Base-by-base conservation (phyloP, 768 basidiomycete species). In the Tulasnella sp. region DNA sequence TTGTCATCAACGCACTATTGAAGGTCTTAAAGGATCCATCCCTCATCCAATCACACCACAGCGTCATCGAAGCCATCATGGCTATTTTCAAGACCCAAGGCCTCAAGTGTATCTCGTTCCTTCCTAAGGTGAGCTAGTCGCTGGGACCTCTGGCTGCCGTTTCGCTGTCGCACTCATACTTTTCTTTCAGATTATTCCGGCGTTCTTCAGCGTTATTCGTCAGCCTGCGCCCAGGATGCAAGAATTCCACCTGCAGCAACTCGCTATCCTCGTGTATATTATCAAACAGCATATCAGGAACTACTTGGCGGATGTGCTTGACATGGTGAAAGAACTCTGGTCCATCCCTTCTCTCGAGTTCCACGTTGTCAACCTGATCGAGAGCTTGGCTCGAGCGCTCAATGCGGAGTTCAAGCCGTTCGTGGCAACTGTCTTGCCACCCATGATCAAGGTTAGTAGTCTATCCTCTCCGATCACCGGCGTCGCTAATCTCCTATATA, bases 11-110 rank as follows among this genome's bases (percentile, higher is more conserved):
- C 40, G 90, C 96, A 0, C 89, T 99, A 14, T 89, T 99, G 46
- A 90, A 91, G 60, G 94, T 99, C 80, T 85, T 99, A 81, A 94
- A 93, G 84, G 98, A 99, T 85, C 92, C 94, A 78, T 92, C 96
- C 1, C 89, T 98, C 81, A 93, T 90, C 83, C 92, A 89, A 79
- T 93, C 95, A 83, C 96, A 98, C 83, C 94, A 98, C 84, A 94
- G 92, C 34, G 97, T 97, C 73, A 96, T 99, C 80, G 96, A 99
- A 85, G 96, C 96, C 1, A 94, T 99, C 83, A 98, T 99, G 96
- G 93, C 96, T 72, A 99, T 99, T 81, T 99, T 99, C 90, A 96
- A 97, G 86, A 98, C 96, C 0, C 97, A 99, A 84, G 96, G 97
- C 20, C 87, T 99, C 84, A 96, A 97, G 89, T 98, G 96, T 85